Base-by-base conservation (phyloP, 306 rosid genomes). In the Geum urbanum region DNA sequence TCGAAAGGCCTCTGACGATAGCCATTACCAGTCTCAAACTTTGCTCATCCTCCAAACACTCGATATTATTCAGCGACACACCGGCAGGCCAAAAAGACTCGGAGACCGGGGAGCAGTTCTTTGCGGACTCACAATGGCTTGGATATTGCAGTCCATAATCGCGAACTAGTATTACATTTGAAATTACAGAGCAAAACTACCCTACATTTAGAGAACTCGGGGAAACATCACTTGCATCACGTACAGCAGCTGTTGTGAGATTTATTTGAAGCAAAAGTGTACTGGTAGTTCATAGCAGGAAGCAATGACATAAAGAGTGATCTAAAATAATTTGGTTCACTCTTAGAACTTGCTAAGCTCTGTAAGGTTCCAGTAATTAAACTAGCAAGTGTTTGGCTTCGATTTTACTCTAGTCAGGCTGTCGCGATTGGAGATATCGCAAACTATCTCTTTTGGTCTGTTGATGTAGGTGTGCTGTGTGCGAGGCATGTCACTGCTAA, bases 91-190 rank as follows among this genome's bases (percentile, higher is more conserved):
- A n/a, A n/a, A n/a, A n/a, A n/a, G n/a, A n/a, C n/a, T n/a, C n/a
- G n/a, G n/a, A n/a, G n/a, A 80, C 11, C 16, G 86, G 88, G 45
- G 74, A 77, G 57, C 91, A 86, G 10, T 76, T 84, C 67, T 77
- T 74, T n/a, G 76, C 18, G 69, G 85, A 64, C 56, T 9, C 44
- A 65, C 87, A 84, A 37, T 69, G 72, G 44, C 44, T 56, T 15
- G 84, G 71, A 73, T 82, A 84, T 69, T 84, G 75, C 78, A 86
- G 75, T 35, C 10, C 46, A 54, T 79, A 83, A 13, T 16, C 41
- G 41, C 15, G 48, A 22, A 8, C 6, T 13, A 13, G 9, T 20
- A 75, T 18, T 27, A 12, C 32, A 13, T 50, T 37, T 27, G 74
- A 54, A 48, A 70, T 47, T 58, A 64, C 15, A 16, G 66, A 37